These are phyloP conservation scores for Penicillium sp. DNA, from an alignment of 2,329 filamentous ascomycete genomes.

Conservation along the genomic window DNA sequence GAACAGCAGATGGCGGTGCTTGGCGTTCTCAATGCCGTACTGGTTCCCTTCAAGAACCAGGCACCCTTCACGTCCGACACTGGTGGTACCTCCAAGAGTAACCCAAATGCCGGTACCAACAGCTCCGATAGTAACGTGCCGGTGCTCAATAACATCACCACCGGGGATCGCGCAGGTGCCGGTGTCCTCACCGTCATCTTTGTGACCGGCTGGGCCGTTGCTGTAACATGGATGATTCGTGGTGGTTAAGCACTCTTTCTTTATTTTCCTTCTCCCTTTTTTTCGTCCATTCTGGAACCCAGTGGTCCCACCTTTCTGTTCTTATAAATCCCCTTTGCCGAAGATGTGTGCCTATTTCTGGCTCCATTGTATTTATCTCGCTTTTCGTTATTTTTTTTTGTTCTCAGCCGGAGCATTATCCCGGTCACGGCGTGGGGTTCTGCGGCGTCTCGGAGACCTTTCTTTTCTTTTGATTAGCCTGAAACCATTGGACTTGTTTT, in stretches of 20 bases:
- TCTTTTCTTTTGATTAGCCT: background rate
- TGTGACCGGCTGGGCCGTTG: constrained; percentile 25
- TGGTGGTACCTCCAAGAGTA: constrained; percentile 58
- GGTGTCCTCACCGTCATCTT: constrained; percentile 35
- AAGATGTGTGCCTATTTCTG: constrained; percentile 3
- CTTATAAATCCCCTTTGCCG: constrained; percentile 14
- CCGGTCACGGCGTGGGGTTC: constrained; percentile 1
- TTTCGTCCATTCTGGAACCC: constrained; percentile 1
- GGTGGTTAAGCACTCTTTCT: constrained; percentile 17
- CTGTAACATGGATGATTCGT: constrained; percentile 32
- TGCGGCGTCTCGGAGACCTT: constrained; percentile 7
- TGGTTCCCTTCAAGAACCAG: constrained; percentile 27
- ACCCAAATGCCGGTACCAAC: constrained; percentile 42
- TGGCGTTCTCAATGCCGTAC: constrained; percentile 33
- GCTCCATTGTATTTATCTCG: background rate
- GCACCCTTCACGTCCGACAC: constrained; percentile 47
- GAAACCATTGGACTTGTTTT: constrained; percentile 1
- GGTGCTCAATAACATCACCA: constrained; percentile 26
- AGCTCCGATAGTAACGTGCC: constrained; percentile 10
- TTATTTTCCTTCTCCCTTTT: background rate
- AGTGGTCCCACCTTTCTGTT: constrained; percentile 9
- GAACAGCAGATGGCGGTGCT: constrained; percentile 44
- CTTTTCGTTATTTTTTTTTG: background rate
- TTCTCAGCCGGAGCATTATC: background rate
- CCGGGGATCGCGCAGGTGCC: constrained; percentile 38